These are phyloP conservation scores for Eimeria brunetti DNA, from an alignment of 169 alveolate genomes.

Conservation along the genomic window DNA sequence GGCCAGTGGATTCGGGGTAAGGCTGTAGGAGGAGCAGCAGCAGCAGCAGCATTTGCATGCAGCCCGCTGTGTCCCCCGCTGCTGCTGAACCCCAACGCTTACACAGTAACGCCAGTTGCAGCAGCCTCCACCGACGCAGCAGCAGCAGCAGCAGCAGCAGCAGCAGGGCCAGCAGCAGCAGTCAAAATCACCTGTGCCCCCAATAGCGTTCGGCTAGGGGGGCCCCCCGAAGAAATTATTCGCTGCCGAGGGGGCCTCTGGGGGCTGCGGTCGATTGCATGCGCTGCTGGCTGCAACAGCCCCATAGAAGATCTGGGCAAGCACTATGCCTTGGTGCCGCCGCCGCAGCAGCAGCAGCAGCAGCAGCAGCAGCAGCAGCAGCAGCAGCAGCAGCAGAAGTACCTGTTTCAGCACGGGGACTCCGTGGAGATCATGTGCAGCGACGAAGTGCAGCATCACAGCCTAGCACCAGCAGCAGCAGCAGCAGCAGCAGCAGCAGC, in stretches of 20 bases:
- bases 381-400: background rate
- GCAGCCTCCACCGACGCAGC: constrained; percentile 3
- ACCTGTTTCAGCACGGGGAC: constrained; percentile 20
- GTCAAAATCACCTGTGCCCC: constrained; percentile 16
- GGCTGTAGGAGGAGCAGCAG: background rate
- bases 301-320: constrained; percentile 40
- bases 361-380: background rate
- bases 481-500: constrained; percentile 25
- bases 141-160: background rate
- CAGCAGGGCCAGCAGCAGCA: constrained; percentile 23
- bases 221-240: constrained; percentile 26
- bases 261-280: constrained; percentile 40
- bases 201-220: constrained; percentile 19
- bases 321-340: constrained; percentile 1
- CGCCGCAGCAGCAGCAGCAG: constrained; percentile 28
- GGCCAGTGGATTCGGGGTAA: constrained; percentile 48
- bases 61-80: constrained; percentile 35
- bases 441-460: background rate
- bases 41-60: constrained; percentile 19
- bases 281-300: constrained; percentile 54
- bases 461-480: constrained; percentile 9
- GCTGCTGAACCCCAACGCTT: constrained; percentile 16
- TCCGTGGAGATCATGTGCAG: constrained; percentile 39
- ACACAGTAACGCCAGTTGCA: constrained; percentile 28
- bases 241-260: constrained; percentile 41